phyloP scores from a whole-genome alignment of 2,329 filamentous ascomycete genomes.

The Aspergillus clavatus region DNA sequence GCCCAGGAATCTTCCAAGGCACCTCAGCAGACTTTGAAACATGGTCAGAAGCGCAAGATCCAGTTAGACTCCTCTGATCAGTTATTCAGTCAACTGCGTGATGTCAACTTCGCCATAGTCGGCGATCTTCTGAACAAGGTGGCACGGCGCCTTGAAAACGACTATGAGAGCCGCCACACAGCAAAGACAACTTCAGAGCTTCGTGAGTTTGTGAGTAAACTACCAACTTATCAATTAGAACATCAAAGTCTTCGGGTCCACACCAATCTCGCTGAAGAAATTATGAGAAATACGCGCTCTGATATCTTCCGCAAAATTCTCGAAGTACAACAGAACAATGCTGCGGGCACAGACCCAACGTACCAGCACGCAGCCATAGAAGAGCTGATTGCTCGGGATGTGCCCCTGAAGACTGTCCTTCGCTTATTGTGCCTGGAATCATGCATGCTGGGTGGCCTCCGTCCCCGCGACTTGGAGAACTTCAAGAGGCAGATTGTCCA shows the following conservation, averaged over 20 bases:
- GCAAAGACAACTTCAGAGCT: constrained; percentile 87
- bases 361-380: constrained; percentile 88
- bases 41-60: constrained; percentile 77
- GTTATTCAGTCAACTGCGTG: constrained; percentile 79
- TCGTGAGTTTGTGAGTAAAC: constrained; percentile 88
- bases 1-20: constrained; percentile 52
- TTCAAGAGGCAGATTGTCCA: constrained; percentile 86
- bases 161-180: constrained; percentile 82
- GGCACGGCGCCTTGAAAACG: constrained; percentile 75
- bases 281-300: constrained; percentile 85
- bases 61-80: constrained; percentile 84
- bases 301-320: constrained; percentile 84
- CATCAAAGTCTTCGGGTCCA: constrained; percentile 90
- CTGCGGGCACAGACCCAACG: constrained; percentile 80
- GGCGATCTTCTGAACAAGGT: constrained; percentile 85
- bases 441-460: constrained; percentile 81
- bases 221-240: constrained; percentile 88
- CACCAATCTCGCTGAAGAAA: constrained; percentile 87
- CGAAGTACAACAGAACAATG: constrained; percentile 93
- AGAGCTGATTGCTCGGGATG: constrained; percentile 86
- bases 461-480: constrained; percentile 78
- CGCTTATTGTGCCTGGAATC: constrained; percentile 87
- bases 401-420: constrained; percentile 74
- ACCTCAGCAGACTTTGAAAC: constrained; percentile 47
- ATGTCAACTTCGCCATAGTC: constrained; percentile 93